These are phyloP conservation scores for Boletus mariae DNA, from an alignment of 1,284 basidiomycete genomes.

Conservation along the genomic window DNA sequence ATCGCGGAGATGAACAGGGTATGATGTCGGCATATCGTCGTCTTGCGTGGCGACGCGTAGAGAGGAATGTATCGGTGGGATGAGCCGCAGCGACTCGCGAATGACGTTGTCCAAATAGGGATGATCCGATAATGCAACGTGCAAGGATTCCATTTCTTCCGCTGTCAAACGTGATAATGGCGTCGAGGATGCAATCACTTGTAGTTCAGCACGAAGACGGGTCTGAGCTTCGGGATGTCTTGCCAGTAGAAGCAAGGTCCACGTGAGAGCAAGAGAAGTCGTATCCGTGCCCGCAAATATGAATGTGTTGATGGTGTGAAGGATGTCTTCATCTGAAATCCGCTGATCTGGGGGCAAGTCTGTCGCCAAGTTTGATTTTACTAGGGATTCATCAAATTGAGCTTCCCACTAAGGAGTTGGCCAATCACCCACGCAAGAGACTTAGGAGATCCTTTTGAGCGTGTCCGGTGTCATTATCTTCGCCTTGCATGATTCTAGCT, in stretches of 20 bases:
- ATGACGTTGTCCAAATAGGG: constrained; percentile 75
- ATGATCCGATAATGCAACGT: constrained; percentile 54
- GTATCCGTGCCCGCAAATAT: constrained; percentile 87
- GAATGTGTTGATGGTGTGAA: constrained; percentile 81
- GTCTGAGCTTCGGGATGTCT: constrained; percentile 59
- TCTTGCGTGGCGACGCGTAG: constrained; percentile 71
- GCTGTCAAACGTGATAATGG: constrained; percentile 42
- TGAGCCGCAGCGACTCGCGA: constrained; percentile 68
- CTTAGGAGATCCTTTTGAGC: constrained; percentile 63
- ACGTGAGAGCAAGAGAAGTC: constrained; percentile 72
- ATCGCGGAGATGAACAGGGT: constrained; percentile 56
- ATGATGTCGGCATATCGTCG: constrained; percentile 68
- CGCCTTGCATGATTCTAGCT: constrained; percentile 55
- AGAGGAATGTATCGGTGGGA: constrained; percentile 79
- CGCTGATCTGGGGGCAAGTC: constrained; percentile 64
- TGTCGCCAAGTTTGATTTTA: constrained; percentile 67
- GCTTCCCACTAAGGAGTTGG: neutral
- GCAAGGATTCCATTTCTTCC: constrained; percentile 61
- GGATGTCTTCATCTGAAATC: constrained; percentile 77
- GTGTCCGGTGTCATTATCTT: constrained; percentile 45
- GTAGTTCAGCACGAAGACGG: constrained; percentile 60
- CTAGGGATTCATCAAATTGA: constrained; percentile 36
- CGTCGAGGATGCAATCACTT: constrained; percentile 38
- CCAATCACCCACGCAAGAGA: constrained; percentile 51
- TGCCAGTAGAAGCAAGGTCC: constrained; percentile 72